Evolutionary conservation across 2,329 filamentous ascomycete genomes (phyloP), one percentile per base, ranked within the genome.

Genomic region (Aspergillus tubingensis): DNA sequence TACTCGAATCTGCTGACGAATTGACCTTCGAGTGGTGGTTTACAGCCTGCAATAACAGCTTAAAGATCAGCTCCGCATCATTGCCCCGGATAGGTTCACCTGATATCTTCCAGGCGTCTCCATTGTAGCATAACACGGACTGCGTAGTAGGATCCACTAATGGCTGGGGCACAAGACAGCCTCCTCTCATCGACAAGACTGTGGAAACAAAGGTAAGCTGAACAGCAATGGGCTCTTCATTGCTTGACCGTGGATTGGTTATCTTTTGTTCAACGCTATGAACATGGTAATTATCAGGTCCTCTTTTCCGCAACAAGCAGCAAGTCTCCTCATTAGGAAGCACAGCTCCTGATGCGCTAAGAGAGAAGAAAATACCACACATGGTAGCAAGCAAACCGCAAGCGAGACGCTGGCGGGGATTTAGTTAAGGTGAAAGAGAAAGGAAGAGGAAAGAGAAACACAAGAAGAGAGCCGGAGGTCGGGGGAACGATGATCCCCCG

Each of bases 121-220:
- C 95, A 72, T 99, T 99, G 95, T 95, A 99, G 82, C 94, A 97
- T 2, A 99, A 82, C 0, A 91, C 80, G 1, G 89, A 91, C 3
- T 83, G 82, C 0, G 83, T 83, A 0, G 68, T 64, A 2, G 72
- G 39, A 65, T 89, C 85, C 44, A 83, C 75, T 3, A 96, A 83
- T 2, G 95, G 95, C 74, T 98, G 95, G 36, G 78, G 73, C 6
- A 88, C 86, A 53, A 95, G 72, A 63, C 85, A 81, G 53, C 87
- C 84, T 25, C 94, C 94, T 68, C 95, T 87, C n/a, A 99, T 81
- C 3, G 92, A 88, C n/a, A 98, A 85, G 0, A 99, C 94, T 0
- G 92, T 96, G 6, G 94, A 95, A 11, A 87, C 85, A 70, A 96
- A 90, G 15, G 81, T 83, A 62, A 94, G 68, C 66, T 80, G 78